Evolutionary conservation across 2,329 filamentous ascomycete species (phyloP).

Genomic region (Dryadomyces sulphureus): DNA sequence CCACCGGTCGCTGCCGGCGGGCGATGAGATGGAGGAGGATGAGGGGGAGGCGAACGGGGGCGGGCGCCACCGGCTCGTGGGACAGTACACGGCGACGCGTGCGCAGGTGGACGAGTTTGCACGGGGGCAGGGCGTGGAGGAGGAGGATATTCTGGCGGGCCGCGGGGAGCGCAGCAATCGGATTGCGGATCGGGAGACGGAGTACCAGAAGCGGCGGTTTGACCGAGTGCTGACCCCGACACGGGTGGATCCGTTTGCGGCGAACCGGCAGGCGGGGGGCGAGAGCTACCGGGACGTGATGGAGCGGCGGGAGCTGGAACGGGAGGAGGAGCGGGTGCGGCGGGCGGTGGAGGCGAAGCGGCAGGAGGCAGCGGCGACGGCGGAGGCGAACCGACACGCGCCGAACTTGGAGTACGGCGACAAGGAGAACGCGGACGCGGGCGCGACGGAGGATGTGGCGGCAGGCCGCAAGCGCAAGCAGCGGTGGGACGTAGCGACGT

Average conservation of each 20-base stretch:
- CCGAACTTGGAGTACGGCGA: conserved; percentile 59
- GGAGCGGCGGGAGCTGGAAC: conserved; percentile 77
- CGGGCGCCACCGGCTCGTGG: conserved; percentile 64
- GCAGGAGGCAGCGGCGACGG: conserved; percentile 36
- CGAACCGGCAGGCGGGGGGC: conserved; percentile 57
- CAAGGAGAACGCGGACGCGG: conserved; percentile 59
- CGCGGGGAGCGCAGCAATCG: conserved; percentile 76
- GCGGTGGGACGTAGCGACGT: conserved; percentile 75
- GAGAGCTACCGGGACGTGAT: conserved; percentile 82
- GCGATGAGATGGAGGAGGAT: conserved; percentile 66
- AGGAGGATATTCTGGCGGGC: conserved; percentile 76
- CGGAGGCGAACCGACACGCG: conserved; percentile 51
- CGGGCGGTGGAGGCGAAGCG: conserved; percentile 64
- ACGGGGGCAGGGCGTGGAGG: conserved; percentile 69
- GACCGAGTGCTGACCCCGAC: conserved; percentile 77
- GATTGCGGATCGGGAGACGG: conserved; percentile 85
- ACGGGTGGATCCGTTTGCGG: conserved; percentile 71
- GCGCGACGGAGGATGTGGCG: conserved; percentile 47
- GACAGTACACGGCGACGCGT: conserved; percentile 88
- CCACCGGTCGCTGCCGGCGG: conserved; percentile 71
- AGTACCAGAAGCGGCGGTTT: conserved; percentile 93
- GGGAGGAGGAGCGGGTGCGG: conserved; percentile 79
- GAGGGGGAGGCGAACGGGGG: conserved; percentile 57
- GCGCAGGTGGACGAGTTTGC: conserved; percentile 92
- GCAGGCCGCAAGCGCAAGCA: conserved; percentile 74